Base-by-base conservation (phyloP, 176 grass and related monocot genomes). In the Oryza officinalis region DNA sequence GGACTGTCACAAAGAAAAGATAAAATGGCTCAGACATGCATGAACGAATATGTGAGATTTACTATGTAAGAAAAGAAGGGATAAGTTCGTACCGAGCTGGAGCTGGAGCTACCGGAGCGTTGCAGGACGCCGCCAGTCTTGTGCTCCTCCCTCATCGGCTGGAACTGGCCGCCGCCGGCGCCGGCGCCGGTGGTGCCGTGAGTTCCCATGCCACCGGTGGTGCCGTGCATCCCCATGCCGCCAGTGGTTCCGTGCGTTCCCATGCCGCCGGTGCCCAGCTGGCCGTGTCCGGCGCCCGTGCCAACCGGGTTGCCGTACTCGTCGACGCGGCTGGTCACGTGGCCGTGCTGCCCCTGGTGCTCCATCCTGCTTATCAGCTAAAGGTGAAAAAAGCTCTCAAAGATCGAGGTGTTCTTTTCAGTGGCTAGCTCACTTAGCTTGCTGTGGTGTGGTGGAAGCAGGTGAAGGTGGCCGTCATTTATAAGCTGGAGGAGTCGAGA, bases 71-170 rank as follows among this genome's bases (percentile, higher is more conserved):
- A 27, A n/a, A n/a, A n/a, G n/a, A n/a, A n/a, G 7, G 10, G 8
- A 13, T 4, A 35, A 13, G 3, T 40, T 6, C n/a, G 22, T 35
- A 93, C 91, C 81, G 91, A 93, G 85, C 91, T 93, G 27, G 89
- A 93, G 43, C 87, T 83, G 76, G 87, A 89, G 63, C 85, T 88
- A 43, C 86, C 87, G 18, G 92, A 89, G 67, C 89, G 89, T 27
- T 83, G 92, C 50, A 82, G 92, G 30, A 86, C 31, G 11, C 77
- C 85, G 25, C 81, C 81, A n/a, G 76, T 43, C 37, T 87, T 86
- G 71, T 87, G 72, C 8, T 88, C 74, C 17, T 83, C 90, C 32
- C 72, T 88, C 22, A 0, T 27, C 0, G 83, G 75, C 49, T 89
- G 83, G 38, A 90, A 79, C 69, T 92, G 88, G 10, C 64, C 63